Evolutionary conservation across 2,329 filamentous ascomycete genomes (phyloP), one percentile per base, ranked within the genome.

Genomic region (Massarina eburnea): DNA sequence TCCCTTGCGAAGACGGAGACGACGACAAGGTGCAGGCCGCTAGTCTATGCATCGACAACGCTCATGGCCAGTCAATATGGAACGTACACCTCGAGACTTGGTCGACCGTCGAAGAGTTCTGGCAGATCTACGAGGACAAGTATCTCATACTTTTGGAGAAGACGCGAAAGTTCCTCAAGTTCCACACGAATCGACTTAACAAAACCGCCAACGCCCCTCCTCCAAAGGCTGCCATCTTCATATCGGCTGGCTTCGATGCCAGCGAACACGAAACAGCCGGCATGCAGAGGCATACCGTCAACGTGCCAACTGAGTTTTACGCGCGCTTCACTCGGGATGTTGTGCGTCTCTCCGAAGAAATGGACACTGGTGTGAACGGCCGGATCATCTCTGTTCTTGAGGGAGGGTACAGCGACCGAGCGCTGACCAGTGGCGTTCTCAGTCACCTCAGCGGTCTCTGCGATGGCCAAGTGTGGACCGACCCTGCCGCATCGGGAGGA

Each of bases 231-330:
- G 92, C 89, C 26, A 91, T 99, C 36, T 99, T 99, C 72, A 74
- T 99, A 39, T 97, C 92, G 36, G 91, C 94, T 2, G 95, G 94
- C 0, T 99, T 99, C 55, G 94, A 99, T 71, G 94, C 94, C 3
- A 96, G 91, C 64, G 91, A 99, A 66, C 95, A 89, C 84, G 94
- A 99, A 68, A 85, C 88, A 15, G 77, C 81, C 3, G 90, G 89
- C 3, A 99, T 99, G 94, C 94, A 99, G 71, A 82, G 94, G 37
- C 94, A 99, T 70, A 86, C 88, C 46, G 91, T 96, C 61, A 96
- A 96, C 62, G 94, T 99, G 2, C 92, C 94, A 0, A 99, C 92
- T 0, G 89, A 92, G 42, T 99, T 99, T 67, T 99, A 97, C 65
- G 94, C 94, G 39, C 84, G 88, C 1, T 87, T 99, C 54, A 92